Conservation (phyloP, 192 early-diverging fungal genomes). For the Podila clonocystis region DNA sequence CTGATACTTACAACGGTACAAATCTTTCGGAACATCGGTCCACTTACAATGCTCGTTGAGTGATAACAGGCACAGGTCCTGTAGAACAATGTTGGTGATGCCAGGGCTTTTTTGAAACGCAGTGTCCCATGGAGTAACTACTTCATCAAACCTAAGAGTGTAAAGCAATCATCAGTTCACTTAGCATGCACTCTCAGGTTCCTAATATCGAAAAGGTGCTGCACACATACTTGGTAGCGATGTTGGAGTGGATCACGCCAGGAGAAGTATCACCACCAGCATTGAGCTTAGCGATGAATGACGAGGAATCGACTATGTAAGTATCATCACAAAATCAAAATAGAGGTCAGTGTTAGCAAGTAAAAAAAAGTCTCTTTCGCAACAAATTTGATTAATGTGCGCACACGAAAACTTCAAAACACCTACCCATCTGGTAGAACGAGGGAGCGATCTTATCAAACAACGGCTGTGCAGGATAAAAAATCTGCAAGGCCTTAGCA, state of each 20-base stretch:
- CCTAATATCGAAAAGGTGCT: too few species aligned
- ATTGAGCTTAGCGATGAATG: constrained; percentile 30
- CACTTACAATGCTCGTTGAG: constrained; percentile 42
- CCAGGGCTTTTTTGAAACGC: constrained; percentile 9
- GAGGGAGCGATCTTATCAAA: constrained; percentile 29
- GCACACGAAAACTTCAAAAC: too few species aligned
- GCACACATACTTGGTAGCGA: constrained; percentile 18
- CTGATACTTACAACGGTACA: neutral
- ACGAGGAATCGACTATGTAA: constrained; percentile 2
- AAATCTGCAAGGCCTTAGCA: constrained; percentile 16
- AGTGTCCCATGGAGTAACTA: constrained; percentile 27
- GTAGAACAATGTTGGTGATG: constrained; percentile 23
- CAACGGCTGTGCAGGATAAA: constrained; percentile 15
- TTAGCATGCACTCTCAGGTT: too few species aligned
- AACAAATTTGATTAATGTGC: too few species aligned
- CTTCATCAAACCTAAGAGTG: constrained; percentile 11
- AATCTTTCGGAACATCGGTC: neutral
- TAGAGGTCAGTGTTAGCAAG: neutral
- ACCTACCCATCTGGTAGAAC: constrained; percentile 31
- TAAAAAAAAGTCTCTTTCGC: neutral
- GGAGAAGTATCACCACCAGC: constrained; percentile 22
- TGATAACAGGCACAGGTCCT: constrained; percentile 22
- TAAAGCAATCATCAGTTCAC: too few species aligned
- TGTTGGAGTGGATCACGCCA: constrained; percentile 29
- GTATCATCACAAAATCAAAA: neutral